phyloP scores from a whole-genome alignment of 805 yeast species.

The Saccharomycopsis fermentans region DNA sequence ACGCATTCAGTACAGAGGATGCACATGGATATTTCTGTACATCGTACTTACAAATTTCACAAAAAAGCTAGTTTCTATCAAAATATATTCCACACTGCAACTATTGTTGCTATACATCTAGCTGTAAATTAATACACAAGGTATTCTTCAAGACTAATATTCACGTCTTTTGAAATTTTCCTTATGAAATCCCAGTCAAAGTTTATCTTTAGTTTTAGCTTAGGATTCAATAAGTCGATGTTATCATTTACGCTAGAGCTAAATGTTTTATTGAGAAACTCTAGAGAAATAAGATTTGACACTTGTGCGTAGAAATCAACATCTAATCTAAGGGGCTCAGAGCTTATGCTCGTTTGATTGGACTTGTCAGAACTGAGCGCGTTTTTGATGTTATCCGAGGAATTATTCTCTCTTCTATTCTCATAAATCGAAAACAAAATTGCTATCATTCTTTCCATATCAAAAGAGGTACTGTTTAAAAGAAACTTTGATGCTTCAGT shows the following conservation, averaged over 20 bases:
- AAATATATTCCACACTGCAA: too few species aligned
- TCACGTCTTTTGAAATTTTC: slow-evolving; percentile 11
- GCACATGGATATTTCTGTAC: too few species aligned
- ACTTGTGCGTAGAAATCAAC: slow-evolving; percentile 34
- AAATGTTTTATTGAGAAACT: slow-evolving; percentile 26
- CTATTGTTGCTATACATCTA: too few species aligned
- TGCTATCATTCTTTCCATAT: slow-evolving; percentile 35
- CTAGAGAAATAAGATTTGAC: slow-evolving; percentile 33
- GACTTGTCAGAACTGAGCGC: not conserved
- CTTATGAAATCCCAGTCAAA: slow-evolving; percentile 13
- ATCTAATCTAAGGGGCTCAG: slow-evolving; percentile 17
- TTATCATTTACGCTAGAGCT: slow-evolving; percentile 29
- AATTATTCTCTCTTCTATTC: slow-evolving; percentile 26
- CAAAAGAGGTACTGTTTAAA: slow-evolving; percentile 33
- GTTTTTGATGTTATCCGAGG: slow-evolving; percentile 22
- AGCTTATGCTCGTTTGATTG: not conserved
- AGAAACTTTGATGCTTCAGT: slow-evolving; percentile 18
- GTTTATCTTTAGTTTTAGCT: slow-evolving; percentile 13
- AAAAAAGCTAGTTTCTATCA: too few species aligned
- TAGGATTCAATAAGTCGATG: slow-evolving; percentile 13
- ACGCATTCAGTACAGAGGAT: too few species aligned
- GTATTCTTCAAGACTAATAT: slow-evolving; percentile 11
- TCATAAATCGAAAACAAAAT: slow-evolving; percentile 33
- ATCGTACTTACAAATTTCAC: too few species aligned
- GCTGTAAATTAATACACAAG: slow-evolving; percentile 5